Conservation (phyloP, 495 filamentous ascomycete species). For the Penicillium tannophilum region DNA sequence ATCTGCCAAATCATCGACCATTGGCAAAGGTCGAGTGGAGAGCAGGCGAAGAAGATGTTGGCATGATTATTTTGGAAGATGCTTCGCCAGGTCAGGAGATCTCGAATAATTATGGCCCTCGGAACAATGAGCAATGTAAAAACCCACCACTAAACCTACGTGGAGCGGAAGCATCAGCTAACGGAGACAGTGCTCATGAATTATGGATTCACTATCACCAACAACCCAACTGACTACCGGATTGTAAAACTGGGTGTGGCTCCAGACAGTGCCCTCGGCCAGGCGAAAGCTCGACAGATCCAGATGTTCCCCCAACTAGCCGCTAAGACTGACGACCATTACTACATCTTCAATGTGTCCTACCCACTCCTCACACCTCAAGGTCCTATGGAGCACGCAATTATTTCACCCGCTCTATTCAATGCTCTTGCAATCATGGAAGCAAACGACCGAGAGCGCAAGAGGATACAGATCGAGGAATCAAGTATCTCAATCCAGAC, state of each 20-base stretch:
- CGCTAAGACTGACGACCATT: slow-evolving; percentile 40
- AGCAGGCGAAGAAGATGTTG: slow-evolving; percentile 48
- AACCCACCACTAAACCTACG: background rate
- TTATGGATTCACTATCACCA: slow-evolving; percentile 64
- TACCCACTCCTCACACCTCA: slow-evolving; percentile 43
- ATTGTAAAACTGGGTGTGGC: slow-evolving; percentile 47
- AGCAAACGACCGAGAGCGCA: slow-evolving; percentile 44
- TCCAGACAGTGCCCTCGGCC: slow-evolving; percentile 42
- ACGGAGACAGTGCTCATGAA: slow-evolving; percentile 58
- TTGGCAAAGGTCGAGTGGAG: slow-evolving; percentile 63
- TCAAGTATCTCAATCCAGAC: slow-evolving; percentile 33
- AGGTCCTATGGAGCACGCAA: slow-evolving; percentile 42
- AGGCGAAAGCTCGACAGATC: slow-evolving; percentile 36
- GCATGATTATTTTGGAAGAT: slow-evolving; percentile 49
- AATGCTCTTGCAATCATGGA: slow-evolving; percentile 44
- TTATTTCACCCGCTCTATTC: slow-evolving; percentile 50
- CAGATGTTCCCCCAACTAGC: slow-evolving; percentile 37
- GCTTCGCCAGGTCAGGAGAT: slow-evolving; percentile 56
- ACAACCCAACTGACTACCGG: slow-evolving; percentile 60
- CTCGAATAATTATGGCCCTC: slow-evolving; percentile 69
- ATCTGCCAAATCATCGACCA: slow-evolving; percentile 61
- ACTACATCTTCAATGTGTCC: slow-evolving; percentile 50
- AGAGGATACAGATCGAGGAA: slow-evolving; percentile 39
- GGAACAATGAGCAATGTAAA: slow-evolving; percentile 66
- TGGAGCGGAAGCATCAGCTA: background rate